A percentile compares a stretch with the other conserved stretches of the same genome.
These are phyloP conservation scores for Leccinum aurantiacum DNA, from an alignment of 768 basidiomycete genomes.

Conservation along the genomic window DNA sequence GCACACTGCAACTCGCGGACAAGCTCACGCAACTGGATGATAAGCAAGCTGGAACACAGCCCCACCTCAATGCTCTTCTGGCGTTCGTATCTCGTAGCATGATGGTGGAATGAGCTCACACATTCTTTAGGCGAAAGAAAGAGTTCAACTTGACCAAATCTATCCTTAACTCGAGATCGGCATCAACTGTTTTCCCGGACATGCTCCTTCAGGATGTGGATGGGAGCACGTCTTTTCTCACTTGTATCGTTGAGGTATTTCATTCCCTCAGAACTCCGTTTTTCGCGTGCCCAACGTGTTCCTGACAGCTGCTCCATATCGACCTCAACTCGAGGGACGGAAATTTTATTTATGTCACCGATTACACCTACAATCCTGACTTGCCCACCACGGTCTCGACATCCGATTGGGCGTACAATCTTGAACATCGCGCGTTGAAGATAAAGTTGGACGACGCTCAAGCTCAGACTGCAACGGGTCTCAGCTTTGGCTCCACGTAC, in stretches of 20 bases:
- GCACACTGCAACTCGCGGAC: slow-evolving; percentile 44
- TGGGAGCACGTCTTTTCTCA: slow-evolving; percentile 43
- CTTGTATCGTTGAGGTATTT: slow-evolving; percentile 59
- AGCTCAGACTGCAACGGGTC: slow-evolving; percentile 35
- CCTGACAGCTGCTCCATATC: slow-evolving; percentile 46
- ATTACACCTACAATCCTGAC: slow-evolving; percentile 56
- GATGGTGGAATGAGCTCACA: slow-evolving; percentile 7
- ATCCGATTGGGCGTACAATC: slow-evolving; percentile 42
- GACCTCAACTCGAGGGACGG: slow-evolving; percentile 33
- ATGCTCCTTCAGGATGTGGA: slow-evolving; percentile 49
- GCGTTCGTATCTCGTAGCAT: slow-evolving; percentile 39
- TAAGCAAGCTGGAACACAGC: slow-evolving; percentile 34
- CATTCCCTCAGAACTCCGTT: slow-evolving; percentile 2
- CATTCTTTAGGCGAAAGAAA: slow-evolving; percentile 47
- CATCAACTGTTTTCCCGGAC: slow-evolving; percentile 39
- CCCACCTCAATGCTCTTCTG: slow-evolving; percentile 48
- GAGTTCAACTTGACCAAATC: slow-evolving; percentile 32
- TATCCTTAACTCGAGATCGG: slow-evolving; percentile 22
- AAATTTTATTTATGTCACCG: slow-evolving; percentile 57
- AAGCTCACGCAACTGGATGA: slow-evolving; percentile 49
- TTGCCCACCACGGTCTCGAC: slow-evolving; percentile 33
- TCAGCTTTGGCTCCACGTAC: slow-evolving; percentile 45
- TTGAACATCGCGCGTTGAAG: slow-evolving; percentile 52
- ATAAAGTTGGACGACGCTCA: slow-evolving; percentile 54
- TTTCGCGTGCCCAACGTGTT: background rate